Evolutionary conservation across 2,329 filamentous ascomycete species (phyloP).

Genomic region (Fusarium liriodendri): DNA sequence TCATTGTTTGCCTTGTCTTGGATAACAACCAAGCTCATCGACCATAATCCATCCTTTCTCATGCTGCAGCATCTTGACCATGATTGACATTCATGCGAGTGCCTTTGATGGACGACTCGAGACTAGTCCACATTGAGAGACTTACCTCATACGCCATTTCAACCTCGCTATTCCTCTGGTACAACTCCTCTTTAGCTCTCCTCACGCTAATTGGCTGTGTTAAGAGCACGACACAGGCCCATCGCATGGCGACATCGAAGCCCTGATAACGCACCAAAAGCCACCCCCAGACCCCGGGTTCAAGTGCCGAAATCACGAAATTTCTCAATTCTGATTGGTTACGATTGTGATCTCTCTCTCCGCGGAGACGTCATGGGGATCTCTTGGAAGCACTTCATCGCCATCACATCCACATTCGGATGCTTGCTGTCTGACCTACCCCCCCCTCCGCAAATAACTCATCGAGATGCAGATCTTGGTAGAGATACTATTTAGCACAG

Average conservation of each 20-base stretch:
- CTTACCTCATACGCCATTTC: background rate
- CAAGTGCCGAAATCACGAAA: background rate
- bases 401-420: background rate
- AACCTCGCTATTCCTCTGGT: background rate
- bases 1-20: background rate
- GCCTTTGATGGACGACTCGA: background rate
- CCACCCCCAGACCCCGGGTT: background rate
- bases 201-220: conserved; percentile 3
- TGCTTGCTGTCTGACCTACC: background rate
- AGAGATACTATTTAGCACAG: background rate
- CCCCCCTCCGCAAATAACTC: background rate
- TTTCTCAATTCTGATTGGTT: background rate
- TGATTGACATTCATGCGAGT: background rate
- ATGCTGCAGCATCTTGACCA: background rate
- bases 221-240: conserved; percentile 17
- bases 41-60: background rate
- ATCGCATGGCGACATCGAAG: conserved; percentile 26
- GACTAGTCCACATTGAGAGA: background rate
- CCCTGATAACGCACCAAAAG: background rate
- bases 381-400: background rate
- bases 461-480: background rate
- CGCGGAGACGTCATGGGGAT: background rate
- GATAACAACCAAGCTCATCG: background rate
- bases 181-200: background rate
- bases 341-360: background rate